Conservation (phyloP, 2,329 filamentous ascomycete species). For the Aureobasidium namibiae region DNA sequence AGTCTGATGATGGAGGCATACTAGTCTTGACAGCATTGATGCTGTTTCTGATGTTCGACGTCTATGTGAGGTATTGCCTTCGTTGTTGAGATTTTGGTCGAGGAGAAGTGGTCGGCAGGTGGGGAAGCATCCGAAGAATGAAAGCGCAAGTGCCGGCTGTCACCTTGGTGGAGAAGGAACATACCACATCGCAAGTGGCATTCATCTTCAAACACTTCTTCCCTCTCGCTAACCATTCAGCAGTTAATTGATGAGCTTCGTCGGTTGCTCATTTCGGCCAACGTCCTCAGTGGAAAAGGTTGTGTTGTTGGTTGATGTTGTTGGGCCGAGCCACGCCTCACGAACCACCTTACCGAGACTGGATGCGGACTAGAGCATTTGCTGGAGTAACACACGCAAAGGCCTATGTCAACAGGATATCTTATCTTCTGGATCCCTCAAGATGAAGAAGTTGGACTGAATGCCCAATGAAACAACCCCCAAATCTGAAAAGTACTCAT, state of each 20-base stretch:
- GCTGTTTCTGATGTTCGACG: too few relatives aligned
- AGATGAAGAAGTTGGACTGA: too few relatives aligned
- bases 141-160: background rate
- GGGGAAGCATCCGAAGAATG: background rate
- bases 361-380: background rate
- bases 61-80: too few relatives aligned
- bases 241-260: background rate
- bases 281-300: too few relatives aligned
- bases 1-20: too few relatives aligned
- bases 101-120: background rate
- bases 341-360: background rate
- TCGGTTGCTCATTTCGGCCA: background rate
- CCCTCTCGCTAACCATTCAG: background rate
- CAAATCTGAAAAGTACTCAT: background rate
- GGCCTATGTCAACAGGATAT: too few relatives aligned
- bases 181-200: background rate
- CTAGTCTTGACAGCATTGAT: too few relatives aligned
- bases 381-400: background rate
- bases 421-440: too few relatives aligned
- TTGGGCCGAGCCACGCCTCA: background rate
- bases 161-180: background rate
- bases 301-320: background rate
- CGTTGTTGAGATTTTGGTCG: too few relatives aligned
- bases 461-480: too few relatives aligned
- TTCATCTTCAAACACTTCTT: background rate